phyloP scores from a whole-genome alignment of 2,329 filamentous ascomycete species.

The Verticillium longisporum region DNA sequence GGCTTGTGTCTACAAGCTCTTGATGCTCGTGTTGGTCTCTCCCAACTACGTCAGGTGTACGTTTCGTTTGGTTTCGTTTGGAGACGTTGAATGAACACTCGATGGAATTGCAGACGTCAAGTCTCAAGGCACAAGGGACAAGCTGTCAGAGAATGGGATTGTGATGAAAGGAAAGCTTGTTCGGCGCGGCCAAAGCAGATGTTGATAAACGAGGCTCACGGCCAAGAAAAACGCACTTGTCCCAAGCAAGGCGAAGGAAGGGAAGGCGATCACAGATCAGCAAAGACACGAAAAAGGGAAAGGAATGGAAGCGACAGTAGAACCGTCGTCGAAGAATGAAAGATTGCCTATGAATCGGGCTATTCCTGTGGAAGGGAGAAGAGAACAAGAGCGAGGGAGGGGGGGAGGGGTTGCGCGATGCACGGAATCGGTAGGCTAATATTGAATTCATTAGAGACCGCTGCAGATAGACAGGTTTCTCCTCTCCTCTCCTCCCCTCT shows the following conservation, averaged over 20 bases:
- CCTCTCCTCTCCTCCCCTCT: too few relatives aligned
- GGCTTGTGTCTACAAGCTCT: too few relatives aligned
- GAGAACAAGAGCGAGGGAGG: background rate
- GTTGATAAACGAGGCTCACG: background rate
- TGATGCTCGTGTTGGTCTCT: too few relatives aligned
- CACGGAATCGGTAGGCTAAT: background rate
- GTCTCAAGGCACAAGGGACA: background rate
- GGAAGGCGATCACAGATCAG: slow-evolving; percentile 11
- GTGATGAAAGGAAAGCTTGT: background rate
- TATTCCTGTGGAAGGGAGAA: slow-evolving; percentile 4
- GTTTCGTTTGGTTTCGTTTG: slow-evolving; percentile 4
- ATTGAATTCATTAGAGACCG: background rate
- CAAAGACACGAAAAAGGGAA: slow-evolving; percentile 1
- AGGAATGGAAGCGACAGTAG: slow-evolving; percentile 9
- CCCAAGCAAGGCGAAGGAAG: slow-evolving; percentile 2
- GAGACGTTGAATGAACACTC: background rate
- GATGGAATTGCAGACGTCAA: background rate
- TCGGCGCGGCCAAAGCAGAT: background rate
- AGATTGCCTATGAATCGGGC: slow-evolving; percentile 5
- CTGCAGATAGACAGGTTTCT: background rate
- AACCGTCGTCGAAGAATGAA: slow-evolving; percentile 12
- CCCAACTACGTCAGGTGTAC: background rate
- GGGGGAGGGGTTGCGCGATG: slow-evolving; percentile 4
- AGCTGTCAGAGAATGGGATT: background rate
- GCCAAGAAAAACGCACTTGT: background rate